Percentiles rank a stretch among this genome's conserved stretches.
phyloP scores from a whole-genome alignment of 768 basidiomycete species.

The Podaxis sp. region DNA sequence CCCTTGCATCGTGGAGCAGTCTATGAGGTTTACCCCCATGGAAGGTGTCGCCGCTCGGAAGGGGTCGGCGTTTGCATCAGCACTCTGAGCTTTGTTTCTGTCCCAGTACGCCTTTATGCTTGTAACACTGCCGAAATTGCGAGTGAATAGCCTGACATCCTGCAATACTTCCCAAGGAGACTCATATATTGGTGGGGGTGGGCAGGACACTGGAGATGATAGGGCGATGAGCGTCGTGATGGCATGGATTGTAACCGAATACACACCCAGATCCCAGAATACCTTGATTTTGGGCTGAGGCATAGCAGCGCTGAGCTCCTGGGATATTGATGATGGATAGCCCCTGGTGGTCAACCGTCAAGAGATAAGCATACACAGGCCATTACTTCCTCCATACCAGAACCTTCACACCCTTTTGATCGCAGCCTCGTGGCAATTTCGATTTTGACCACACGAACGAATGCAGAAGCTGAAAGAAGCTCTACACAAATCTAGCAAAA shows the following conservation, averaged over 20 bases:
- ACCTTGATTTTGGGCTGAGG: slow-evolving; percentile 8
- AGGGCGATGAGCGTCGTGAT: background rate
- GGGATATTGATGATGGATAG: too few relatives aligned
- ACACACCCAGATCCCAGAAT: slow-evolving; percentile 19
- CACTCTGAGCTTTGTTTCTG: background rate
- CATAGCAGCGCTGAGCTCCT: background rate
- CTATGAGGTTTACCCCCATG: slow-evolving; percentile 7
- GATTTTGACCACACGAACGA: too few relatives aligned
- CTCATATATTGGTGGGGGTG: slow-evolving; percentile 1
- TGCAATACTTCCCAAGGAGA: slow-evolving; percentile 12
- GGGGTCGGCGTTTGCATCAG: background rate
- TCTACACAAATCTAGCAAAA: too few relatives aligned
- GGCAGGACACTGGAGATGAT: slow-evolving; percentile 3
- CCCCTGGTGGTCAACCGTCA: too few relatives aligned
- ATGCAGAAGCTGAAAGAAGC: too few relatives aligned
- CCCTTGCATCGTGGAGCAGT: slow-evolving; percentile 6
- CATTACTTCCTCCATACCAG: too few relatives aligned
- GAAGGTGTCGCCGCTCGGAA: slow-evolving; percentile 4
- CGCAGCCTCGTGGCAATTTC: too few relatives aligned
- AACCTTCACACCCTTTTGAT: too few relatives aligned
- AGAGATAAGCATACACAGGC: too few relatives aligned
- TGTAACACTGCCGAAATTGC: slow-evolving; percentile 8
- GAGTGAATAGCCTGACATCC: slow-evolving; percentile 2
- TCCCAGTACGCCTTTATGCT: slow-evolving; percentile 17
- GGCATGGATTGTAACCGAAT: background rate